Evolutionary conservation across 2,329 filamentous ascomycete species (phyloP).

Genomic region (Colletotrichum camelliae): DNA sequence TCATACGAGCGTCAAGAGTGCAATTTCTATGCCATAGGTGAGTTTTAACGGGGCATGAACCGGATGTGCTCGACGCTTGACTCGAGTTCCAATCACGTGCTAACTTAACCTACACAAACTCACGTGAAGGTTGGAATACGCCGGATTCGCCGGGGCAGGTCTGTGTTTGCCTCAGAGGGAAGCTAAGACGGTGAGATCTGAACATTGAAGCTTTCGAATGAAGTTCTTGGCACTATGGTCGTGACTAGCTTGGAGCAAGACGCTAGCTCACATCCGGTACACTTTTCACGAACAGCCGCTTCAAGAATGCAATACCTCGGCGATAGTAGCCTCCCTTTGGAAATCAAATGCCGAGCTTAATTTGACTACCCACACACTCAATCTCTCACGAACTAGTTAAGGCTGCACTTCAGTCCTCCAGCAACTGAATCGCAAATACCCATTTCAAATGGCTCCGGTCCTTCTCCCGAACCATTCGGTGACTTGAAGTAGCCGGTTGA

Average conservation of each 20-base stretch:
- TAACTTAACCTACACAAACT: fast-evolving
- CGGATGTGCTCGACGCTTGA: fast-evolving
- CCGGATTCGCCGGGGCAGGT: neutral
- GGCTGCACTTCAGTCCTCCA: neutral
- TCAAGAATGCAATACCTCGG: neutral
- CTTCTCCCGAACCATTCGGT: neutral
- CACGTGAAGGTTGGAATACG: neutral
- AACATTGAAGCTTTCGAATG: neutral
- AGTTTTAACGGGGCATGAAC: fast-evolving
- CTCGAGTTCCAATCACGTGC: neutral
- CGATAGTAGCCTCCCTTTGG: neutral
- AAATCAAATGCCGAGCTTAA: neutral
- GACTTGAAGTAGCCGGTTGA: neutral
- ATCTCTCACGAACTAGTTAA: fast-evolving
- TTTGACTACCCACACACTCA: neutral
- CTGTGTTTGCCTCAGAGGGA: neutral
- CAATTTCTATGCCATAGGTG: neutral
- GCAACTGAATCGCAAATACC: neutral
- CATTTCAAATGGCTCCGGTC: fast-evolving
- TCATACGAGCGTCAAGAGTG: neutral
- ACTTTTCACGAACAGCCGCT: neutral
- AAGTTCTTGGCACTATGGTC: neutral
- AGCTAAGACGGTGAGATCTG: neutral
- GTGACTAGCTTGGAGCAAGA: neutral
- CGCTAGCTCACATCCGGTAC: neutral